A percentile compares a stretch with the other conserved stretches of the same genome.
Evolutionary conservation across 805 yeast genomes (phyloP).

Genomic region (Priceomyces carsonii): DNA sequence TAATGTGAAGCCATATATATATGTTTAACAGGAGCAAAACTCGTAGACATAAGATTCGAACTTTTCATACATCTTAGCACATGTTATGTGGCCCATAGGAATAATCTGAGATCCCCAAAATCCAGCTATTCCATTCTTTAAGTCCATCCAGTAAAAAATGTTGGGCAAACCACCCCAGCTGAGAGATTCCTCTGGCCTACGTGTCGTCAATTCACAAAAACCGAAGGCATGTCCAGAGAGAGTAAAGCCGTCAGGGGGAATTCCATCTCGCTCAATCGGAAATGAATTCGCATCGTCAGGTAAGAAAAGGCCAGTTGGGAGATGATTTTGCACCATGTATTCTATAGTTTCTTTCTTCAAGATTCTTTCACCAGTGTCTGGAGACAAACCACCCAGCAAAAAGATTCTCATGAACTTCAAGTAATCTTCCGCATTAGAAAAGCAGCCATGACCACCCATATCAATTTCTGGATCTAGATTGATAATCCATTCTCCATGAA

Average conservation of each 20-base stretch:
- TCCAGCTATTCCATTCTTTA: slow-evolving; percentile 39
- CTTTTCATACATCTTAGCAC: slow-evolving; percentile 16
- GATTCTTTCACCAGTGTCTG: slow-evolving; percentile 33
- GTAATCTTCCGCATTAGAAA: slow-evolving; percentile 41
- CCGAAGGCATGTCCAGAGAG: slow-evolving; percentile 33
- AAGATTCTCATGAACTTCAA: slow-evolving; percentile 37
- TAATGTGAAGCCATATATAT: too few species aligned
- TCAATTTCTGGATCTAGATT: slow-evolving; percentile 20
- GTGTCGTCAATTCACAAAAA: slow-evolving; percentile 26
- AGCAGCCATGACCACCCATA: slow-evolving; percentile 47
- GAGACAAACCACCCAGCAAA: slow-evolving; percentile 42
- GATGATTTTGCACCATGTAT: slow-evolving; percentile 30
- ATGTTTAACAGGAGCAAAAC: too few species aligned
- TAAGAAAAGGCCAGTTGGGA: slow-evolving; percentile 22
- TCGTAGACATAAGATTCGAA: slow-evolving; percentile 29
- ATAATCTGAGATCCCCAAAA: slow-evolving; percentile 37
- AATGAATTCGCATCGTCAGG: slow-evolving; percentile 11
- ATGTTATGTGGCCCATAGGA: slow-evolving; percentile 26
- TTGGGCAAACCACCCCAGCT: slow-evolving; percentile 45
- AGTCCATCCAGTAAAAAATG: slow-evolving; percentile 43
- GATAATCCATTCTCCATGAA: slow-evolving; percentile 13
- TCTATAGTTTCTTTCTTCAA: slow-evolving; percentile 29
- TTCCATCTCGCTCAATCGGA: too few species aligned
- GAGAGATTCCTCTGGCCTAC: slow-evolving; percentile 34
- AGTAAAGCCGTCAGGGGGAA: slow-evolving; percentile 29